Evolutionary conservation across 768 basidiomycete species (phyloP).

Genomic region (Panellus pusillus): DNA sequence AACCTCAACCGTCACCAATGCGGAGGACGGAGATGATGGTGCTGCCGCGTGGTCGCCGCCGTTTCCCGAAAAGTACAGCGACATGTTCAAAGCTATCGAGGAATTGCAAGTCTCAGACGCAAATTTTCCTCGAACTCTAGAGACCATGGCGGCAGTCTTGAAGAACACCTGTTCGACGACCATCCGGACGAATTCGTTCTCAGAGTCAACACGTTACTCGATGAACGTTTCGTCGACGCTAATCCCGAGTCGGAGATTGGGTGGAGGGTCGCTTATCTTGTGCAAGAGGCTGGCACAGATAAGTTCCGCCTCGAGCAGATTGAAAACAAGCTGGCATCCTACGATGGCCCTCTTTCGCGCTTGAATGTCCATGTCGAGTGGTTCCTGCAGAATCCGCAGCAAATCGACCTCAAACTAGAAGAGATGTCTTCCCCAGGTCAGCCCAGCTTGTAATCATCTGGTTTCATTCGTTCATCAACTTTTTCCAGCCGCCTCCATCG

Average conservation of each 20-base stretch:
- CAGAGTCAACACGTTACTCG: conserved; percentile 1
- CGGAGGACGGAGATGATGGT: no score
- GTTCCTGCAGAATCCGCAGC: conserved; percentile 9
- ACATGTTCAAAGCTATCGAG: no score
- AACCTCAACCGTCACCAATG: no score
- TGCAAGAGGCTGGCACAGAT: conserved; percentile 8
- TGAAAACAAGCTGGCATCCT: conserved; percentile 16
- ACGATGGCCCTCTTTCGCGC: conserved; percentile 17
- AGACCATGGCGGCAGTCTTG: background rate
- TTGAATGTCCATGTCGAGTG: conserved; percentile 15
- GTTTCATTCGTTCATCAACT: background rate
- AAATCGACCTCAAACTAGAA: background rate
- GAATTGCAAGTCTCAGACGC: no score
- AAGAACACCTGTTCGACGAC: background rate
- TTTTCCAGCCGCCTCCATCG: background rate
- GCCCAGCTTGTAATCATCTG: background rate
- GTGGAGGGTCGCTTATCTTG: conserved; percentile 14
- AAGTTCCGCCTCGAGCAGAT: conserved; percentile 1
- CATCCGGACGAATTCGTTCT: background rate
- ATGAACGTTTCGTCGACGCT: background rate
- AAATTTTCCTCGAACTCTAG: background rate
- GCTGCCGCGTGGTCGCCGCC: no score
- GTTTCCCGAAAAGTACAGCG: no score
- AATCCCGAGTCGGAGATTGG: conserved; percentile 5
- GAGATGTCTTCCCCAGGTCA: background rate